Percentiles rank a stretch among this genome's conserved stretches.
phyloP scores from a whole-genome alignment of 202 grass and related monocot genomes.

The Sporobolus alterniflorus region DNA sequence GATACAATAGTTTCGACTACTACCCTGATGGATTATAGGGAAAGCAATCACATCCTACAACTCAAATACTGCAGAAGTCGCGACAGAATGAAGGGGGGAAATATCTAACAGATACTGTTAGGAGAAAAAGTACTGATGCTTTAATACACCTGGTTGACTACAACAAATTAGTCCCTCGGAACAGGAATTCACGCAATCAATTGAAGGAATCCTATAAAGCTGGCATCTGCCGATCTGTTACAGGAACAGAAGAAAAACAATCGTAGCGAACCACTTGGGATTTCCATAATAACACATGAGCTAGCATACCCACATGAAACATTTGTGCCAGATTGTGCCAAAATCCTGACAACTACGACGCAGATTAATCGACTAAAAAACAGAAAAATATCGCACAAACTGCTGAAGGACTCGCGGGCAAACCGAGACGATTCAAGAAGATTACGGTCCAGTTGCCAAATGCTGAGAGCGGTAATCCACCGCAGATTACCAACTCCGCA shows the following conservation, averaged over 20 bases:
- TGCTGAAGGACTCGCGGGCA: background rate
- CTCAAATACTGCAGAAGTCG: conserved; percentile 5
- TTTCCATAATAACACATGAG: background rate
- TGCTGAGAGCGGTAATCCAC: background rate
- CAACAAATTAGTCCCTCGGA: background rate
- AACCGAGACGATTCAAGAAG: background rate
- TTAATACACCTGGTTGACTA: background rate
- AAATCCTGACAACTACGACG: background rate
- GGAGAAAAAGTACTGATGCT: background rate
- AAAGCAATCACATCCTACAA: conserved; percentile 12
- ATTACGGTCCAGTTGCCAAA: background rate
- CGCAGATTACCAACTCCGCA: background rate
- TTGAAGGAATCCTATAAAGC: background rate
- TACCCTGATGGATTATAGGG: background rate
- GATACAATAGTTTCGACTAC: background rate
- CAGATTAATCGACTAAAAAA: background rate
- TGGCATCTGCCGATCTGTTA: conserved; percentile 14
- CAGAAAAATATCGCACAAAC: background rate
- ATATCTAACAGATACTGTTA: background rate
- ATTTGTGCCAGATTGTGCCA: background rate
- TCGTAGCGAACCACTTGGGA: background rate
- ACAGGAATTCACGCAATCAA: background rate
- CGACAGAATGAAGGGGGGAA: background rate
- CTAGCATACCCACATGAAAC: background rate
- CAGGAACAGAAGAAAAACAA: conserved; percentile 3